Evolutionary conservation across 2,329 filamentous ascomycete genomes (phyloP).

Genomic region (Iodosphaeria phyllophila): DNA sequence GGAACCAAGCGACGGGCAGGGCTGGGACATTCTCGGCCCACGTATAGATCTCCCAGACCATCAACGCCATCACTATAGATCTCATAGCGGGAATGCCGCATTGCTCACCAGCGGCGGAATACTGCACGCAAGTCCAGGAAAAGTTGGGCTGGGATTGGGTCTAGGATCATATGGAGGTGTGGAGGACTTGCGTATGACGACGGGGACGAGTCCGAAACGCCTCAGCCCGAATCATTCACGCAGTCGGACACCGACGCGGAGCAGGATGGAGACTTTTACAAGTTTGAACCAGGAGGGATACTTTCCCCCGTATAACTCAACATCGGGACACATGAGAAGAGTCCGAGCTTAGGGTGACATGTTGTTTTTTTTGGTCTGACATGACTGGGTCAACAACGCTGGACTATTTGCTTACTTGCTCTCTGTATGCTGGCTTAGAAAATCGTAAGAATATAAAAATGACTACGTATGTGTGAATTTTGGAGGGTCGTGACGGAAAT

Average conservation of each 20-base stretch:
- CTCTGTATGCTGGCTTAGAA: too few species aligned
- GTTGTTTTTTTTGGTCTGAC: too few species aligned
- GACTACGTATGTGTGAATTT: too few species aligned
- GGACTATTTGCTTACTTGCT: too few species aligned
- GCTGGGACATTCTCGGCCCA: conserved; percentile 15
- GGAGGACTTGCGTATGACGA: too few species aligned
- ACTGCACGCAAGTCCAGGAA: conserved; percentile 6
- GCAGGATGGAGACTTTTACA: conserved; percentile 10
- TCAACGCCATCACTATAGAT: conserved; percentile 11
- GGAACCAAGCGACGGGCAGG: conserved; percentile 21
- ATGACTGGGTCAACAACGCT: too few species aligned
- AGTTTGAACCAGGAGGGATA: conserved; percentile 20
- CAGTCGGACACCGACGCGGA: conserved; percentile 22
- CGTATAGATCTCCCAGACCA: conserved; percentile 11
- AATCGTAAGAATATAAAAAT: too few species aligned
- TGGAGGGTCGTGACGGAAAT: too few species aligned
- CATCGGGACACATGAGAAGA: conserved; percentile 5
- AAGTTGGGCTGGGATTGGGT: conserved; percentile 3
- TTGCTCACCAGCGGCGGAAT: conserved; percentile 6
- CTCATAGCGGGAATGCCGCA: conserved; percentile 11
- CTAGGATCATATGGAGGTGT: conserved; percentile 12
- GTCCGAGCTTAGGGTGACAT: too few species aligned
- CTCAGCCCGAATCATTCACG: conserved; percentile 17
- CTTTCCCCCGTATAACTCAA: conserved; percentile 18
- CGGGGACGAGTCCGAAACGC: conserved; percentile 22